A percentile compares a stretch with the other conserved stretches of the same genome.
These are phyloP conservation scores for Zelopaecilomyces penicillatus DNA, from an alignment of 2,329 filamentous ascomycete genomes.

Conservation along the genomic window DNA sequence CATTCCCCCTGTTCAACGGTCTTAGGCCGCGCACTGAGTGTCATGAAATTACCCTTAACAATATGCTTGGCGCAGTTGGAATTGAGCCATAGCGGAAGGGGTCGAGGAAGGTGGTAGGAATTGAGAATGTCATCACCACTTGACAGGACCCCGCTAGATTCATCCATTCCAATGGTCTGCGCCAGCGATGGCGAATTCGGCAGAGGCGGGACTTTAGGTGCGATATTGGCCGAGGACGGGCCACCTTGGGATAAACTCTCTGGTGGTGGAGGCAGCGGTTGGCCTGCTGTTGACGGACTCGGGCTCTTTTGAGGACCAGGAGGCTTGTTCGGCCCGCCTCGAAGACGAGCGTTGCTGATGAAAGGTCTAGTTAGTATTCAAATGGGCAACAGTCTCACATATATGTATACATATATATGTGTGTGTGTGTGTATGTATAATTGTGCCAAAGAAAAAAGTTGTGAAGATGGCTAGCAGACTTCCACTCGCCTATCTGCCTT, in stretches of 20 bases:
- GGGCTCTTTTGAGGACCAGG: conserved; percentile 46
- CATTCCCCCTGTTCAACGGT: conserved; percentile 92
- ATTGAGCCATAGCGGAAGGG: conserved; percentile 66
- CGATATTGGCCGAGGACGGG: conserved; percentile 41
- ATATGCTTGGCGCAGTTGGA: conserved; percentile 73
- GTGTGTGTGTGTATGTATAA: too few relatives aligned
- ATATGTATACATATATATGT: neutral
- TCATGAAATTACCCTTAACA: conserved; percentile 97
- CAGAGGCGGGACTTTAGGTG: conserved; percentile 52
- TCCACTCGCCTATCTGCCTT: too few relatives aligned
- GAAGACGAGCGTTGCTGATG: conserved; percentile 48
- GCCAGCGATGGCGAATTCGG: conserved; percentile 56
- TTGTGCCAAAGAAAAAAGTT: too few relatives aligned
- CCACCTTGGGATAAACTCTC: conserved; percentile 33
- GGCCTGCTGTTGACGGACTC: conserved; percentile 37
- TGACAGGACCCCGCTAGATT: conserved; percentile 40
- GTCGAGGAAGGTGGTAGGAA: conserved; percentile 56
- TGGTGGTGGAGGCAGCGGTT: conserved; percentile 15
- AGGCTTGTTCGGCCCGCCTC: conserved; percentile 45
- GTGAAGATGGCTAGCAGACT: too few relatives aligned
- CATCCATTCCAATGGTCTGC: conserved; percentile 61
- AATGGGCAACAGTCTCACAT: too few relatives aligned
- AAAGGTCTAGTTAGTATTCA: neutral
- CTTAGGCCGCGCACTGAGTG: conserved; percentile 82
- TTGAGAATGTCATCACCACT: conserved; percentile 48